Evolutionary conservation across 225 moss, liverwort and hornwort species (phyloP), one percentile per base, ranked within the genome.

Genomic region (Pleurozium schreberi): DNA sequence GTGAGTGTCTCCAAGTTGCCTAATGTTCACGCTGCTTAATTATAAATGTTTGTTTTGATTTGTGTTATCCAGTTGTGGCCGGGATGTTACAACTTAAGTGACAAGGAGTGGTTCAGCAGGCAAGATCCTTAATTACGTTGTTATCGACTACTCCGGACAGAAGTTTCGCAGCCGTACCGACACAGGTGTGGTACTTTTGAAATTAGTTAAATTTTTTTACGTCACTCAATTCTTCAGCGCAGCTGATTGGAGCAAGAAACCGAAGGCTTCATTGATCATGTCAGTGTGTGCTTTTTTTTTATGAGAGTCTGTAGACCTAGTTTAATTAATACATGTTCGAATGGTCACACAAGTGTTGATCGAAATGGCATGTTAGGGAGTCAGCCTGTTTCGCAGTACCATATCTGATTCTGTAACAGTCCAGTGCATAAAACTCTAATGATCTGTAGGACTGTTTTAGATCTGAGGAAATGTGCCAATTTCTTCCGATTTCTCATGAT

Each of bases 81-180:
- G n/a, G 97, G 97, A 25, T 95, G 95, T 88, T 93, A 68, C 81
- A 91, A 93, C 67, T 90, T 97, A 59, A 77, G 85, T 47, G 81
- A 98, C 87, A 98, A 97, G 91, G 96, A 98, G 90, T 97, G 96
- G 98, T 96, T 98, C 83, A 91, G 95, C 36, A 94, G 85, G 89
- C 98, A 98, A 88, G 97, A 98, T 77, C 97, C 98, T 12, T 98
- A n/a, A n/a, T n/a, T n/a, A 98, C 9, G 95, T 98, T 66, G 75
- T 91, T 34, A 80, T 98, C 38, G 96, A 97, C 57, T 98, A 98
- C 84, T 93, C 86, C 60, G 90, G 82, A 81, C 95, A 53, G 74
- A 95, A 88, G 53, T 94, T 93, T 58, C 96, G 96, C 88, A 89
- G 96, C 18, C 96, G 90, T 45, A 97, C 97, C 52, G 93, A 96